Conservation (phyloP, 176 grass and related monocot genomes). For the Oryza longistaminata region DNA sequence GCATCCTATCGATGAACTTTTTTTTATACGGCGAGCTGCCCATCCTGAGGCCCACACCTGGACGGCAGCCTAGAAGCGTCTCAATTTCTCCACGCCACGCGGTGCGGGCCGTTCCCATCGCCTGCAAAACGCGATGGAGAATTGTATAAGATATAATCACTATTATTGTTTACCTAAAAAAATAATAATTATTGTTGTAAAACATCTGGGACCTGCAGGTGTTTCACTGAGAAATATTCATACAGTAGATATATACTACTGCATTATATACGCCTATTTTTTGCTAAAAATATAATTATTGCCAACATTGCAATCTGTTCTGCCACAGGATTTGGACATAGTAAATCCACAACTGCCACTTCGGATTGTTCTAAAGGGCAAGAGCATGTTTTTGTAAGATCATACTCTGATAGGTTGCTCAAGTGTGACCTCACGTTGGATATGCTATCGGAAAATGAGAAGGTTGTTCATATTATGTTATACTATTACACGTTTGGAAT, state of each 20-base stretch:
- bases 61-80: slow-evolving; percentile 54
- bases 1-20: not conserved
- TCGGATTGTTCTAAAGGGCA: slow-evolving; percentile 44
- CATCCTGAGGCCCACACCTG: slow-evolving; percentile 26
- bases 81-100: slow-evolving; percentile 34
- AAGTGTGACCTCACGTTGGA: slow-evolving; percentile 78
- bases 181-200: not conserved
- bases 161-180: too few species aligned
- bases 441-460: slow-evolving; percentile 82
- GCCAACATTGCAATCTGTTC: slow-evolving; percentile 6
- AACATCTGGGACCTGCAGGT: not conserved
- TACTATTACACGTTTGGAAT: slow-evolving; percentile 5
- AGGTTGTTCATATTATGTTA: slow-evolving; percentile 48
- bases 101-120: not conserved
- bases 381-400: slow-evolving; percentile 51
- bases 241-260: not conserved
- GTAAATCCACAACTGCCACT: slow-evolving; percentile 41
- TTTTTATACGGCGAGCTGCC: not conserved
- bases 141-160: not conserved
- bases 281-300: slow-evolving; percentile 7
- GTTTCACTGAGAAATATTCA: not conserved
- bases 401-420: slow-evolving; percentile 52
- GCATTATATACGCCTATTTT: not conserved
- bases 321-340: slow-evolving; percentile 57
- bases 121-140: not conserved